phyloP scores from a whole-genome alignment of 1,139 yeast species.

The Diutina mesorugosa region DNA sequence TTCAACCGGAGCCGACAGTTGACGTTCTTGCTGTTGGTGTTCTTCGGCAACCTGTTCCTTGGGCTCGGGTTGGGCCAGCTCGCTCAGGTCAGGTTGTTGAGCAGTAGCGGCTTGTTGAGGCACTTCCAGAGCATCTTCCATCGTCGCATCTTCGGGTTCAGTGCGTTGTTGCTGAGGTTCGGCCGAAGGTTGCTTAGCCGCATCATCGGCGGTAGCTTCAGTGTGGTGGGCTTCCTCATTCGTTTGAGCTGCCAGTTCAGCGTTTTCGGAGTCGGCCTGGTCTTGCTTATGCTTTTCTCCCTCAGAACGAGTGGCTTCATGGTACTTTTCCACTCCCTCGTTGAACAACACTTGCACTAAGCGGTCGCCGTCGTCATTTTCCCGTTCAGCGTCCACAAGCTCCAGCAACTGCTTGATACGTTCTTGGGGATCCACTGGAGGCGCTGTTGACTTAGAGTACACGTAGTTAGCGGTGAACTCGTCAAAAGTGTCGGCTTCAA shows the following conservation, averaged over 20 bases:
- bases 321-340: slow-evolving; percentile 21
- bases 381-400: not conserved
- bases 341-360: slow-evolving; percentile 18
- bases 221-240: not conserved
- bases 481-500: slow-evolving; percentile 75
- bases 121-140: no score
- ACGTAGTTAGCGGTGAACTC: slow-evolving; percentile 53
- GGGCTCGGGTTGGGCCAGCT: no score
- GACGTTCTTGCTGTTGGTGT: no score
- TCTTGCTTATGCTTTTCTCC: not conserved
- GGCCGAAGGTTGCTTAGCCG: not conserved
- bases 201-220: not conserved
- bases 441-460: slow-evolving; percentile 10
- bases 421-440: not conserved
- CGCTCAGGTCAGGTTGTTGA: not conserved
- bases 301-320: slow-evolving; percentile 3
- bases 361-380: slow-evolving; percentile 16
- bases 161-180: not conserved
- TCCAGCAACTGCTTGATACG: not conserved
- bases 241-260: not conserved
- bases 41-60: no score
- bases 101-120: not conserved
- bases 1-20: no score
- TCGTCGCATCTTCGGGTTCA: not conserved
- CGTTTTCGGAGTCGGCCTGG: not conserved